Evolutionary conservation across 768 basidiomycete species (phyloP).

Genomic region (Collybiopsis luxurians): DNA sequence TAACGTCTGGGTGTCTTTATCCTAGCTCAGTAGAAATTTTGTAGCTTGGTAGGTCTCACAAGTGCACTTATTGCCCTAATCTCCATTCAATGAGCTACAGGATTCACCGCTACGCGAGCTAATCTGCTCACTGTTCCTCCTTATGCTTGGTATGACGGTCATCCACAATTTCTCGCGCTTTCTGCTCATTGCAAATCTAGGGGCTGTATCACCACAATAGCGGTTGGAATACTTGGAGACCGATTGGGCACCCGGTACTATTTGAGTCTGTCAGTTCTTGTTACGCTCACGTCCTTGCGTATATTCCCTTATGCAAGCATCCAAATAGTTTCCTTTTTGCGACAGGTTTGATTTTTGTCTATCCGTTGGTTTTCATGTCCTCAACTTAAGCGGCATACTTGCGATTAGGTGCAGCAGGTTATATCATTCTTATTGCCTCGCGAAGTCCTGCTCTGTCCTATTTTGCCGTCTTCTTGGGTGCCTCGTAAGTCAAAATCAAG

Average conservation of each 20-base stretch:
- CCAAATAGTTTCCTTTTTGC: slow-evolving; percentile 5
- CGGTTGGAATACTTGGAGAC: slow-evolving; percentile 63
- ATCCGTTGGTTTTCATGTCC: background rate
- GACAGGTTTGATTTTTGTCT: slow-evolving; percentile 2
- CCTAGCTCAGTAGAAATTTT: background rate
- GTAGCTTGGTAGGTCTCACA: background rate
- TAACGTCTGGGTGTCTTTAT: background rate
- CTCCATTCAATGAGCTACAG: slow-evolving; percentile 23
- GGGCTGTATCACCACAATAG: slow-evolving; percentile 62
- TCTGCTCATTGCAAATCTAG: no score
- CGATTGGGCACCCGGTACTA: slow-evolving; percentile 51
- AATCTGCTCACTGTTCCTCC: slow-evolving; percentile 78
- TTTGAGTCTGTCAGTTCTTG: slow-evolving; percentile 55
- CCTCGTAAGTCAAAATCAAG: slow-evolving; percentile 47
- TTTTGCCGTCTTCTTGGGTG: slow-evolving; percentile 69
- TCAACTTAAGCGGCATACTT: background rate
- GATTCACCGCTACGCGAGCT: slow-evolving; percentile 61
- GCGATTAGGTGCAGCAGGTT: slow-evolving; percentile 47
- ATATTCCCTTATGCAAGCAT: background rate
- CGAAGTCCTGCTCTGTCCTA: slow-evolving; percentile 63
- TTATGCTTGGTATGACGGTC: slow-evolving; percentile 49
- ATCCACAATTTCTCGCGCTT: no score
- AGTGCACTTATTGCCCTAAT: background rate
- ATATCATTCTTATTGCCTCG: slow-evolving; percentile 65
- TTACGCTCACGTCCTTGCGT: background rate